phyloP scores from a whole-genome alignment of 768 basidiomycete species.

The Ephemerocybe angulata region DNA sequence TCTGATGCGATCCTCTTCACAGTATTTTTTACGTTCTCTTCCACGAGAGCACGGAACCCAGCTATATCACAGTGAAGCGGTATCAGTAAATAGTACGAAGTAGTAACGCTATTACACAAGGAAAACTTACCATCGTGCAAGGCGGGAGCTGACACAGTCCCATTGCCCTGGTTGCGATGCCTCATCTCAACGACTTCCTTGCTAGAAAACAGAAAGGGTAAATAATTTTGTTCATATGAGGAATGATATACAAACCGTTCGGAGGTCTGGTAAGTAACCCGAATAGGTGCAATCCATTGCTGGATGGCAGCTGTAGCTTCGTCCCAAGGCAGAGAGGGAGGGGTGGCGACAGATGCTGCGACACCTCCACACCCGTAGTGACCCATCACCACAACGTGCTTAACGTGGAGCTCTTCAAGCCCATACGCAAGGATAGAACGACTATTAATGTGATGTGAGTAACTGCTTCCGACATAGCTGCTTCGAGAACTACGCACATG shows the following conservation, averaged over 20 bases:
- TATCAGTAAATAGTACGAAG: neutral
- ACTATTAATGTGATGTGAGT: slow-evolving; percentile 9
- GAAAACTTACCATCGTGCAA: slow-evolving; percentile 28
- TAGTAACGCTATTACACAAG: neutral
- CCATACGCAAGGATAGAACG: slow-evolving; percentile 36
- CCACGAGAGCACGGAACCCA: slow-evolving; percentile 40
- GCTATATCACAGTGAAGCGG: slow-evolving; percentile 19
- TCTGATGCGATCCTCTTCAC: slow-evolving; percentile 26
- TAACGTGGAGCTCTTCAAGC: slow-evolving; percentile 31
- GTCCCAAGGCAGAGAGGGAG: slow-evolving; percentile 17
- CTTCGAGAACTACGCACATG: slow-evolving; percentile 21
- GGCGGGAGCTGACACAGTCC: slow-evolving; percentile 22
- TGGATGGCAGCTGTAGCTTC: slow-evolving; percentile 29
- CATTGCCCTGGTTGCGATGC: slow-evolving; percentile 14
- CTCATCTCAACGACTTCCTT: slow-evolving; percentile 32
- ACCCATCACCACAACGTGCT: slow-evolving; percentile 40
- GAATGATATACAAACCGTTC: slow-evolving; percentile 5
- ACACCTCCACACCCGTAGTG: slow-evolving; percentile 43
- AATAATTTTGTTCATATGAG: neutral
- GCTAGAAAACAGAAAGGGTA: neutral
- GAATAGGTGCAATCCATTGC: slow-evolving; percentile 37
- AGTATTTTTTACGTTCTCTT: slow-evolving; percentile 36
- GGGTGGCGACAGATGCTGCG: slow-evolving; percentile 30
- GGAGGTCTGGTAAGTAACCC: slow-evolving; percentile 15
- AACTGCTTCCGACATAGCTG: neutral